Base-by-base conservation (phyloP, 768 basidiomycete genomes). In the Podaxis sp. region DNA sequence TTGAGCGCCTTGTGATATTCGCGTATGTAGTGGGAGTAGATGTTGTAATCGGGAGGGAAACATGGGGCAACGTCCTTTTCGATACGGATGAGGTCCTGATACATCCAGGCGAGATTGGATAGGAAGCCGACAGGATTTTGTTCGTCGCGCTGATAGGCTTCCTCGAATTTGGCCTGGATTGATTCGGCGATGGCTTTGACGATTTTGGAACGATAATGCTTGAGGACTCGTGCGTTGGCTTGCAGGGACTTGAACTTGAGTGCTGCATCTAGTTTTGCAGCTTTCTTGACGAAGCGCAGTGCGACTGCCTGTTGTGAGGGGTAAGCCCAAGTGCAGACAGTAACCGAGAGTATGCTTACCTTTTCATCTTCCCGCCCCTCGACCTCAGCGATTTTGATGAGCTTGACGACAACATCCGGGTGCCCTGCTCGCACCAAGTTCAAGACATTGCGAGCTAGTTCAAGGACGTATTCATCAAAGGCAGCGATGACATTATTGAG, bases 291-390 rank as follows among this genome's bases (percentile, higher is more conserved):
- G 21, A 99, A 88, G 55, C 90, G 85, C 70, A 98, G 91, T 38
- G 92, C 95, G 35, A 97, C 88, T 5, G 96, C 93, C 95, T 96
- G 64, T 50, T 28, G 14, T 6, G 51, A 48, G 40, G 59, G 2
- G 32, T 50, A 28, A 57, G 52, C 50, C 50, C 55, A 37, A 59
- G 61, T 44, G 62, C 46, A 9, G 13, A 35, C 53, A 51, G 38
- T 9, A 42, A 18, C 16, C 51, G 13, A 23, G 44, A 14, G 40
- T 42, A 28, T 37, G 11, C 71, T 48, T 65, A 90, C 95, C 82
- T 97, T 98, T 76, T 98, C 91, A 69, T 98, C 97, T 71, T 93
- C 93, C 68, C 81, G 85, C 3, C 91, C 93, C 71, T 99, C 97
- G 23, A 93, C 78, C 70, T 99, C 96, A 10, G 91, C 89, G 59